Conservation (phyloP, 2,329 filamentous ascomycete species). For the Daldinia sp. region DNA sequence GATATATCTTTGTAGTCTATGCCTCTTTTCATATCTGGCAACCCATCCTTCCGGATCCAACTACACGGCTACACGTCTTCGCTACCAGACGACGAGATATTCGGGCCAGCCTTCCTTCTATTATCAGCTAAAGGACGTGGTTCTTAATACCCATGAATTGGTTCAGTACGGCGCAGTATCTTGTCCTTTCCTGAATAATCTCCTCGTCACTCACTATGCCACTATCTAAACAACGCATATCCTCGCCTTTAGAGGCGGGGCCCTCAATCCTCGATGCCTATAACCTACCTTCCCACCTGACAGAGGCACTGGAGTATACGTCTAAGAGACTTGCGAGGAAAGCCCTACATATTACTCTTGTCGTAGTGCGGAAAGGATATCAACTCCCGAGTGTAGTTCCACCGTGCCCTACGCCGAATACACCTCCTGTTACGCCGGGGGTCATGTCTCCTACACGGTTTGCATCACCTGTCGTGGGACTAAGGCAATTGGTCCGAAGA, state of each 20-base stretch:
- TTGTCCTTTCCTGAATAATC: not conserved
- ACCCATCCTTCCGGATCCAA: conserved; percentile 22
- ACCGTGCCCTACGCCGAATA: conserved; percentile 46
- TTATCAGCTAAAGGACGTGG: conserved; percentile 5
- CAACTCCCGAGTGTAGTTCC: conserved; percentile 57
- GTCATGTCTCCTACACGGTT: conserved; percentile 45
- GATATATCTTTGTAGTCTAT: conserved; percentile 17
- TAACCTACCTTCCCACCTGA: conserved; percentile 63
- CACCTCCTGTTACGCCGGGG: conserved; percentile 45
- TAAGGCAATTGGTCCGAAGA: conserved; percentile 53
- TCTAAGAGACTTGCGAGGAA: conserved; percentile 65
- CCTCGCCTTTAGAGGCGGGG: conserved; percentile 69
- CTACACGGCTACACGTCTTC: conserved; percentile 3
- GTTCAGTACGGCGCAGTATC: not conserved
- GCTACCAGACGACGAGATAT: conserved; percentile 17
- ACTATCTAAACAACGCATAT: conserved; percentile 65
- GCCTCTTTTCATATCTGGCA: conserved; percentile 7
- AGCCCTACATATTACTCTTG: conserved; percentile 63
- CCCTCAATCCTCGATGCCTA: conserved; percentile 65
- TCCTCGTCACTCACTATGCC: conserved; percentile 35
- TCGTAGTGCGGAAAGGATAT: conserved; percentile 65
- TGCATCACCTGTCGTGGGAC: conserved; percentile 46
- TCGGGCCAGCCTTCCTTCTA: conserved; percentile 17
- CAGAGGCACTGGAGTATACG: conserved; percentile 64
- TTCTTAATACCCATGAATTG: not conserved